Conservation (phyloP, 1,284 basidiomycete species). For the Chalciporus sp. region DNA sequence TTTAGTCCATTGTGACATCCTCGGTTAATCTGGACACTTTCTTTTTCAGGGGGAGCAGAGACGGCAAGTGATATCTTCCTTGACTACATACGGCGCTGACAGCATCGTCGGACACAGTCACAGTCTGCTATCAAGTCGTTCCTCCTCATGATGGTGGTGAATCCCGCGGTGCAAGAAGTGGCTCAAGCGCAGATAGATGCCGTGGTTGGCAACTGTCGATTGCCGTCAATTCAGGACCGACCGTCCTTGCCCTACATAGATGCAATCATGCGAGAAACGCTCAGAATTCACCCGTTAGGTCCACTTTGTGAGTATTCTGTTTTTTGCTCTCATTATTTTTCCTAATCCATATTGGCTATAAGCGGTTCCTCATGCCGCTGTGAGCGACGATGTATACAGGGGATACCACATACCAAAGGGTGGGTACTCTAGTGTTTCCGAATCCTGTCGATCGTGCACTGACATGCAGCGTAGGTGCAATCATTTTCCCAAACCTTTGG, state of each 20-base stretch:
- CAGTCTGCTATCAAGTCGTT: conserved; percentile 28
- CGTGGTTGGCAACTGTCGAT: conserved; percentile 27
- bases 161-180: conserved; percentile 34
- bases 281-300: conserved; percentile 26
- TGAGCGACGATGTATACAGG: conserved; percentile 25
- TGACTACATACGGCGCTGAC: neutral
- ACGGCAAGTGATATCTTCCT: conserved; percentile 15
- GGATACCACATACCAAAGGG: conserved; percentile 4
- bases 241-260: conserved; percentile 33
- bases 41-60: conserved; percentile 21
- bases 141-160: conserved; percentile 36
- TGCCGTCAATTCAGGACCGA: conserved; percentile 35
- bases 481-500: conserved; percentile 26
- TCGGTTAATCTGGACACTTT: no score
- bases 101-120: conserved; percentile 16
- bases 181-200: conserved; percentile 36
- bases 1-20: no score
- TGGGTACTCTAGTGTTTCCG: neutral
- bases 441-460: neutral
- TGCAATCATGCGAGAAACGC: conserved; percentile 31
- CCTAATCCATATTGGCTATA: neutral
- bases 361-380: conserved; percentile 24
- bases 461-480: conserved; percentile 12
- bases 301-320: conserved; percentile 11
- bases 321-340: neutral